Conservation (phyloP, 2,329 filamentous ascomycete species). For the Cladophialophora yegresii region DNA sequence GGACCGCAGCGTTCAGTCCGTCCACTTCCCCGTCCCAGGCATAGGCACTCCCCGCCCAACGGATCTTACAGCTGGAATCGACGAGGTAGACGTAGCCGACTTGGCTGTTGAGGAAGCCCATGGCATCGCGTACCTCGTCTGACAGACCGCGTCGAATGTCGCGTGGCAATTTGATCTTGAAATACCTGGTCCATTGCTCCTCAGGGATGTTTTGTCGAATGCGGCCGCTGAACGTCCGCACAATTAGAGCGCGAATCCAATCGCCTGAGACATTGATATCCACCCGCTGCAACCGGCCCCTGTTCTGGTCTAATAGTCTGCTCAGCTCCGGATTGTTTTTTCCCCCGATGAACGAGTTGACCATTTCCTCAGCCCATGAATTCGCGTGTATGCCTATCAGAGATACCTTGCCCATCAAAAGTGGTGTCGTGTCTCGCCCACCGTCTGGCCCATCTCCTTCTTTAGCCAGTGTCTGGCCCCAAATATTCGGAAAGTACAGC, state of each 20-base stretch:
- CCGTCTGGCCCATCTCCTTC: constrained; percentile 47
- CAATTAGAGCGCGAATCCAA: constrained; percentile 60
- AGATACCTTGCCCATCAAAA: constrained; percentile 71
- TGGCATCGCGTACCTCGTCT: constrained; percentile 59
- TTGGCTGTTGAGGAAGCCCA: constrained; percentile 78
- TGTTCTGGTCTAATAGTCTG: constrained; percentile 57
- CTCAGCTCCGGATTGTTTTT: constrained; percentile 70
- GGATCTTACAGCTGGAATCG: constrained; percentile 81
- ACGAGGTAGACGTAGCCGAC: constrained; percentile 93
- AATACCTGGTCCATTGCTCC: constrained; percentile 60
- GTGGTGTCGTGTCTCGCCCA: constrained; percentile 70
- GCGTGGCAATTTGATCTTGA: constrained; percentile 53
- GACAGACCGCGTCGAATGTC: constrained; percentile 52
- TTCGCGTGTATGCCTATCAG: constrained; percentile 81
- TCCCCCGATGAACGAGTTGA: constrained; percentile 67
- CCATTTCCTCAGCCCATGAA: constrained; percentile 82
- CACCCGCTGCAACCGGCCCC: constrained; percentile 69
- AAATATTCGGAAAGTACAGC: constrained; percentile 91
- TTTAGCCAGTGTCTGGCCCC: constrained; percentile 68
- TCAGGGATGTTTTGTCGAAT: constrained; percentile 52
- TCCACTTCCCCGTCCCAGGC: constrained; percentile 47
- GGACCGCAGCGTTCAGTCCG: constrained; percentile 47
- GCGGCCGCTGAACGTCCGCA: constrained; percentile 56
- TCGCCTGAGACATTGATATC: constrained; percentile 89
- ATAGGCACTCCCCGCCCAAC: constrained; percentile 80